Percentiles rank a stretch among this genome's conserved stretches.
Evolutionary conservation across 164 flowering plant species (phyloP).

Genomic region (Macadamia tetraphylla): DNA sequence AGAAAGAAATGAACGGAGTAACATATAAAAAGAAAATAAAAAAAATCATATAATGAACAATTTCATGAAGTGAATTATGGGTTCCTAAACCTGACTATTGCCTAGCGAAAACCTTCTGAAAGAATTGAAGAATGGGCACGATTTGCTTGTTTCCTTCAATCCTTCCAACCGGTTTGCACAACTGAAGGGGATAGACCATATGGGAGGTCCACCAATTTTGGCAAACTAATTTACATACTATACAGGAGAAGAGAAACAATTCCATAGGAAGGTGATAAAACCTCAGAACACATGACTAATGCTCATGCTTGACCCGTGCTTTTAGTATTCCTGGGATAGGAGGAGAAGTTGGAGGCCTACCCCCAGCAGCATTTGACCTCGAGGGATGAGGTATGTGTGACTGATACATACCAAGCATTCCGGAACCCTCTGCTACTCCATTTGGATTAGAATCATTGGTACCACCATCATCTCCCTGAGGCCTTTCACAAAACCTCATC

Average conservation of each 20-base stretch:
- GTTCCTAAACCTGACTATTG: background rate
- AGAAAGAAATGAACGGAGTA: no score
- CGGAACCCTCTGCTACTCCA: slow-evolving; percentile 58
- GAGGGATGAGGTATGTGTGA: slow-evolving; percentile 35
- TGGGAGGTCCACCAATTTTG: slow-evolving; percentile 8
- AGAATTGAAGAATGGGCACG: background rate
- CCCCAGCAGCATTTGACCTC: slow-evolving; percentile 26
- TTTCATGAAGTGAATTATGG: background rate
- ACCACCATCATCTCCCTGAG: slow-evolving; percentile 23
- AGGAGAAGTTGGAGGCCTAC: slow-evolving; percentile 59
- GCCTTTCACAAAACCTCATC: slow-evolving; percentile 61
- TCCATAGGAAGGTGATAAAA: background rate
- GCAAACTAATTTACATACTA: slow-evolving; percentile 36
- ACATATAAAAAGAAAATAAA: no score
- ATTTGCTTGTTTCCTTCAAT: slow-evolving; percentile 4
- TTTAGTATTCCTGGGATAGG: slow-evolving; percentile 83
- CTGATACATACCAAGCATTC: slow-evolving; percentile 41
- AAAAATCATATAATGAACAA: background rate
- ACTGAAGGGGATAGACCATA: background rate
- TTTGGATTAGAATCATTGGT: slow-evolving; percentile 28
- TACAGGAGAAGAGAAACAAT: slow-evolving; percentile 21
- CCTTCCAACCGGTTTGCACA: slow-evolving; percentile 3
- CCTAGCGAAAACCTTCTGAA: background rate
- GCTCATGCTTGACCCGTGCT: slow-evolving; percentile 73
- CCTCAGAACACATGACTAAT: slow-evolving; percentile 21